Evolutionary conservation across 257 asterid species (phyloP), one percentile per base, ranked within the genome.

Genomic region (Avicennia marina): DNA sequence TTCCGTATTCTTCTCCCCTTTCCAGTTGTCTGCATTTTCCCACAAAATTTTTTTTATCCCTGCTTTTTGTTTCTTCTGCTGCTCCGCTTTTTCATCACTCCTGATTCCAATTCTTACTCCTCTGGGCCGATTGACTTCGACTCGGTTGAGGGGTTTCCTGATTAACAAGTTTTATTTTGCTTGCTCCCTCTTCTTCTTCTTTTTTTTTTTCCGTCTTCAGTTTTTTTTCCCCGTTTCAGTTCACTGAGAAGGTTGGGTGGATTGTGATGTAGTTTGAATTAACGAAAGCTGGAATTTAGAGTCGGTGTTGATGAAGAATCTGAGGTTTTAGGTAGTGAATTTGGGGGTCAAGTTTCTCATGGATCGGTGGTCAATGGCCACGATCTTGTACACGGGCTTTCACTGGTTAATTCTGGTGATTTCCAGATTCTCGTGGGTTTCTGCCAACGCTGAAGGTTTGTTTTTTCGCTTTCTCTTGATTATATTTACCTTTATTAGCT

Each of bases 391-490:
- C 60, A 67, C 75, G 20, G 53, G 60, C 36, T 33, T 72, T 15
- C 58, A 80, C 43, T 80, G 67, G 73, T 73, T 77, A 25, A 41
- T 72, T 69, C 68, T 79, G 63, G 56, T 81, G 64, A 60, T 81
- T 52, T 73, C 64, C 6, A 60, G 77, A 71, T 43, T 81, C 34
- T 72, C 67, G 33, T 75, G 53, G 53, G 94, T 81, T 65, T 78
- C 85, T 36, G 65, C 82, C 43, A 93, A 93, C 68, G 89, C 77
- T 38, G 98, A 93, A 93, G 98, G 98, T 93, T 31, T 15, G 74
- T 21, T 60, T 7, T 66, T 43, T 62, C 22, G 0, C 22, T 16
- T 25, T 9, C 29, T 39, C 33, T 25, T 11, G 43, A 20, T 56
- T 59, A 2, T 41, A 20, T 44, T 52, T 53, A 24, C 15, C 39